Base-by-base conservation (phyloP, 1,139 yeast species). In the Nakaseomyces bracarensis region DNA sequence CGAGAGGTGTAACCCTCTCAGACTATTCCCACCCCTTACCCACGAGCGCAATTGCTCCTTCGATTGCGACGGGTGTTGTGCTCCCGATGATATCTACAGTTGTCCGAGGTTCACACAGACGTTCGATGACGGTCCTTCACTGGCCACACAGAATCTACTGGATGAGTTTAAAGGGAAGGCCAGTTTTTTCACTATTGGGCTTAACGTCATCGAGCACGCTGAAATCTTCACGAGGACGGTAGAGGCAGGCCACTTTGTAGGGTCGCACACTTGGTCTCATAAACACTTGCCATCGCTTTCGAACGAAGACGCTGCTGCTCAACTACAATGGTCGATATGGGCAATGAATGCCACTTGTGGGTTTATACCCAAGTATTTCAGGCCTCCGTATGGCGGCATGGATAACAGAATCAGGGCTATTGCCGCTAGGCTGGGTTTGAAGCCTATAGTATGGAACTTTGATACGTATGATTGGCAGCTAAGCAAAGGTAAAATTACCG, bases 311-410 rank as follows among this genome's bases (percentile, higher is more conserved):
- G 76, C 89, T 19, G 78, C 83, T 45, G 95, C 96, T 0, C 96
- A 89, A 60, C 66, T 89, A 37, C 81, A 89, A 64, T 89, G 97
- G 98, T 82, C 94, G 1, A 78, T 87, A 29, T 89, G 97, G 97
- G 96, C 96, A 4, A 85, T 87, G 93, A 87, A 91, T 64, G 96
- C 96, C 3, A 87, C 97, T 0, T 83, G 85, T 0, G 71, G 79
- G 16, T 91, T 87, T 54, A 60, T 84, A n/a, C 97, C 97, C 9
- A 81, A 82, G 55, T 91, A 91, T 82, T 89, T 84, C 61, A 71
- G 98, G 47, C 98, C 98, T 0, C 98, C 98, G 0, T 89, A 85
- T 61, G 97, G 97, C 0, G 96, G 95, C 0, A 71, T 84, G 38
- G 98, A 89, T 64, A 82, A 87, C 59, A 68, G 97, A 42, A 82